Base-by-base conservation (phyloP, 2,329 filamentous ascomycete genomes). In the Exophiala oligosperma region DNA sequence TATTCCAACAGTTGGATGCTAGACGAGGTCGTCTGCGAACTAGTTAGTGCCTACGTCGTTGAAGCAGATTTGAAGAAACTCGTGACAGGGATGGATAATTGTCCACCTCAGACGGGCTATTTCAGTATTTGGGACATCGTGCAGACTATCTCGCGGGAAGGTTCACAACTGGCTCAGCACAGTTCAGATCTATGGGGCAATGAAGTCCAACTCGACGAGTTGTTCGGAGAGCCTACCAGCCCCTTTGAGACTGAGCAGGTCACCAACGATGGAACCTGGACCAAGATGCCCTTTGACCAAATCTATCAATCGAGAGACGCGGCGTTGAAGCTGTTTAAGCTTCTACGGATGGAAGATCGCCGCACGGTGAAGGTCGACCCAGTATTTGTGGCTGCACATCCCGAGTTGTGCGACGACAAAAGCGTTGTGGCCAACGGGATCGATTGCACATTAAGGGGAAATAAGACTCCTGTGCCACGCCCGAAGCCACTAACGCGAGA, bases 61-160 rank as follows among this genome's bases (percentile, higher is more conserved):
- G 52, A 56, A 37, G 29, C 53, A 2, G 53, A 56, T 12, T 29
- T 56, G 9, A 41, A 17, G 4, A 41, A 43, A n/a, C 11, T 56
- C 32, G 29, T 56, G 29, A 50, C 46, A 7, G 53, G 46, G 4
- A 40, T 51, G 21, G 46, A 43, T 14, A 28, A 51, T 17, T 14
- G 51, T 7, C 53, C 46, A 40, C 17, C 46, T 51, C 53, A 29
- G 24, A 40, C 2, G 17, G 53, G 53, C 8, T 56, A 56, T 24
- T 56, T 56, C 37, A 23, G 46, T 7, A 43, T 56, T 6, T 56
- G 53, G 53, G 53, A 56, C 12, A 50, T 56, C 14, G 53, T 56
- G 17, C 53, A 51, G 12, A 56, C 53, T 3, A 56, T 56, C 26
- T 37, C 53, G 4, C 29, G 44, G 8, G 44, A 50, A 38, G 51